Evolutionary conservation across 179 eudicot species (phyloP), one percentile per base, ranked within the genome.

Genomic region (Beta lomatogona): DNA sequence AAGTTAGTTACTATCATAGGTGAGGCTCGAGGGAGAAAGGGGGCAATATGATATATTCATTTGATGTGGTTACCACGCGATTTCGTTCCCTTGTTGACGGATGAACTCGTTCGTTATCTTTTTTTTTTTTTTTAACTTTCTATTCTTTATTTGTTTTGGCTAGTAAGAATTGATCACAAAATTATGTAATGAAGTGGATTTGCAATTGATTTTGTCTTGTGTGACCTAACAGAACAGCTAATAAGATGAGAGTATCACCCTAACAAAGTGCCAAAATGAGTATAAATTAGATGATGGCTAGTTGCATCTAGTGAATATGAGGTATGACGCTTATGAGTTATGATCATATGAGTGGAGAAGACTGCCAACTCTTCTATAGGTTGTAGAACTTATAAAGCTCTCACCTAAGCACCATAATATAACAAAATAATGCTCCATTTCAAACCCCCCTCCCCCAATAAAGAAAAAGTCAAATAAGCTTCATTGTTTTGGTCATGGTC

Each of bases 141-240:
- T 36, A 36, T 36, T 36, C 1, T 16, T 58, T 58, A 16, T 5
- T 58, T 1, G 63, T 15, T 45, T 8, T 71, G 4, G 71, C 36
- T 46, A 48, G 15, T 71, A 46, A 7, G 4, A 48, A 2, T 71
- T 48, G 55, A 48, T 46, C 9, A 50, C 75, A 71, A 71, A 28
- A 11, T 16, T 15, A 25, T 12, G 28, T 63, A 10, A 69, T n/a
- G 55, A n/a, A 21, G 75, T 71, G n/a, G 75, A n/a, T 71, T 9
- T 13, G 12, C 6, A n/a, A 45, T 45, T 45, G 54, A 70, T 19
- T 4, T 10, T 18, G 53, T 41, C 52, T 45, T 44, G 54, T 70
- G 25, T 45, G 73, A 70, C 73, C 73, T 70, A 70, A 70, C 53
- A 45, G 16, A 70, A 70, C 73, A 71, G 57, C 75, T 71, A 71